Percentiles rank a stretch among this genome's conserved stretches.
Evolutionary conservation across 306 rosid species (phyloP).

Genomic region (Pyrus betulifolia): DNA sequence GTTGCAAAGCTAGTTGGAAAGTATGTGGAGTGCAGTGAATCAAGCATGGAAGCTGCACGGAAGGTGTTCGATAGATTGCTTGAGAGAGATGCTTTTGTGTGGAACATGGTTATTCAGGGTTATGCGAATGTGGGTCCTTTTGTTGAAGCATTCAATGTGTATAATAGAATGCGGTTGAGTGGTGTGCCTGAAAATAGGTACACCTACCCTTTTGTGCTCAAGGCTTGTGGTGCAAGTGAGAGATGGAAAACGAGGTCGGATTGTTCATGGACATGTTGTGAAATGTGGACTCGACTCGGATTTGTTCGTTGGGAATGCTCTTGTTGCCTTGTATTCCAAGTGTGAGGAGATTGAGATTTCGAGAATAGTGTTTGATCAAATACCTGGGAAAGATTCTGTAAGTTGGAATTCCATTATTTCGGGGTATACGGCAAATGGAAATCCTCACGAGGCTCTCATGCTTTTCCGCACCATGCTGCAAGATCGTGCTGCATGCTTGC

Average conservation of each 20-base stretch:
- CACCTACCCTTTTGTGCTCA: slow-evolving; percentile 65
- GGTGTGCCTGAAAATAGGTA: slow-evolving; percentile 41
- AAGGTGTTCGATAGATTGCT: slow-evolving; percentile 66
- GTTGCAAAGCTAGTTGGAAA: slow-evolving; percentile 55
- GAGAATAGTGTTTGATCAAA: slow-evolving; percentile 47
- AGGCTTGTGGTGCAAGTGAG: slow-evolving; percentile 64
- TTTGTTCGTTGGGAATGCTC: slow-evolving; percentile 55
- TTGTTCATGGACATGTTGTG: slow-evolving; percentile 53
- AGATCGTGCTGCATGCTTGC: slow-evolving; percentile 23
- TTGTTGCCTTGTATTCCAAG: slow-evolving; percentile 53
- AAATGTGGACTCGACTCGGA: slow-evolving; percentile 62
- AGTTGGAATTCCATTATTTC: slow-evolving; percentile 80
- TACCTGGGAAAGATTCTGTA: slow-evolving; percentile 41
- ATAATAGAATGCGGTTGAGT: slow-evolving; percentile 32
- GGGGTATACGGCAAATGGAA: slow-evolving; percentile 48
- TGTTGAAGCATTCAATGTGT: slow-evolving; percentile 41
- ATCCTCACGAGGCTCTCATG: slow-evolving; percentile 38
- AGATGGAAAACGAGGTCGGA: slow-evolving; percentile 34
- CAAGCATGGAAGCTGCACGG: slow-evolving; percentile 36
- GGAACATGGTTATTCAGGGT: slow-evolving; percentile 68
- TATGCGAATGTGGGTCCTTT: slow-evolving; percentile 63
- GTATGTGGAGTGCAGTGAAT: slow-evolving; percentile 14
- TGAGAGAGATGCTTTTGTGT: slow-evolving; percentile 58
- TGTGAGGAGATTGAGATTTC: slow-evolving; percentile 41
- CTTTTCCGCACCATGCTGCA: slow-evolving; percentile 42